A percentile compares a stretch with the other conserved stretches of the same genome.
Evolutionary conservation across 306 rosid species (phyloP).

Genomic region (Quercus alba): DNA sequence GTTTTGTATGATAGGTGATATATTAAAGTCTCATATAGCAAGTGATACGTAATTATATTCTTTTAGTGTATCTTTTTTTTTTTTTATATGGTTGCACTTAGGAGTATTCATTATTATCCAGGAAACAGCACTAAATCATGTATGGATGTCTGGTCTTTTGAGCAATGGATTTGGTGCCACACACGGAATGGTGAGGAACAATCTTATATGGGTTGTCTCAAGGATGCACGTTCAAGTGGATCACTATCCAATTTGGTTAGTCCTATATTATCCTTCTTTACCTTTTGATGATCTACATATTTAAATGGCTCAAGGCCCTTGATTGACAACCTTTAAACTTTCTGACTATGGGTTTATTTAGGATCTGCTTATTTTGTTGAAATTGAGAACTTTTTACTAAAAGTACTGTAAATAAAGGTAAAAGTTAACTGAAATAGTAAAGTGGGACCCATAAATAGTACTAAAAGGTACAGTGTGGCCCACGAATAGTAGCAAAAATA

Average conservation of each 20-base stretch:
- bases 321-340: too few relatives aligned
- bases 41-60: neutral
- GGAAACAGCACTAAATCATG: constrained; percentile 94
- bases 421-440: too few relatives aligned
- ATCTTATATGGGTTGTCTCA: constrained; percentile 93
- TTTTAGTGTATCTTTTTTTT: neutral
- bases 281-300: too few relatives aligned
- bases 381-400: too few relatives aligned
- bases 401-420: too few relatives aligned
- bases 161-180: constrained; percentile 97
- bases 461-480: too few relatives aligned
- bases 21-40: too few relatives aligned
- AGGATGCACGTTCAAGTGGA: constrained; percentile 86
- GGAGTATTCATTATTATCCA: constrained; percentile 16
- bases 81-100: neutral
- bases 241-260: constrained; percentile 82
- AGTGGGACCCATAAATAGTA: too few relatives aligned
- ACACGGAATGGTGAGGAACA: constrained; percentile 80
- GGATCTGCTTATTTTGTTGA: too few relatives aligned
- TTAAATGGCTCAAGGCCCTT: neutral
- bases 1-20: too few relatives aligned
- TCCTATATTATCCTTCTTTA: neutral
- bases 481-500: too few relatives aligned
- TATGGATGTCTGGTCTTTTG: constrained; percentile 93
- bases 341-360: too few relatives aligned